Evolutionary conservation across 2,329 filamentous ascomycete species (phyloP).

Genomic region (Onygena corvina): DNA sequence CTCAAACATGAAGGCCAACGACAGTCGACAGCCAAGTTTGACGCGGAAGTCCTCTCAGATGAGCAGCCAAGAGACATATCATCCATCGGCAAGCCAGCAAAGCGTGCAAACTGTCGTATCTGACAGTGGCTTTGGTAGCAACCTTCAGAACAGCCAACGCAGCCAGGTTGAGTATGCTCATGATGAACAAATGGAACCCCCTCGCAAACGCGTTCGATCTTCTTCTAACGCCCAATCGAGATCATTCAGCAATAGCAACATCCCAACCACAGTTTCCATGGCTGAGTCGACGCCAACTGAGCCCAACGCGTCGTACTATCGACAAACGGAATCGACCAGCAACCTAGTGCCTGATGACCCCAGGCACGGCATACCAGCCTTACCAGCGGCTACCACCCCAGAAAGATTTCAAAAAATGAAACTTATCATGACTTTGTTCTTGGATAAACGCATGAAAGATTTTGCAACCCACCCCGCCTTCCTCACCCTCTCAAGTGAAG

Average conservation of each 20-base stretch:
- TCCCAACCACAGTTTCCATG: conserved; percentile 27
- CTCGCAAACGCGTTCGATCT: conserved; percentile 60
- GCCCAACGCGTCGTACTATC: conserved; percentile 37
- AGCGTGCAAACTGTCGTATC: conserved; percentile 58
- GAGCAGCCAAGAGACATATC: conserved; percentile 50
- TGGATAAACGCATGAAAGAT: conserved; percentile 59
- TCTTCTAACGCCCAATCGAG: conserved; percentile 37
- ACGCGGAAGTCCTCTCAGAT: conserved; percentile 59
- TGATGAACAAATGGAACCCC: conserved; percentile 42
- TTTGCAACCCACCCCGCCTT: conserved; percentile 65
- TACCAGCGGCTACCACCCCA: conserved; percentile 44
- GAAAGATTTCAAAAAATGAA: conserved; percentile 70
- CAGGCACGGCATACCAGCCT: conserved; percentile 26
- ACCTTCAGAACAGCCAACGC: conserved; percentile 46
- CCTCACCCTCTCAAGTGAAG: conserved; percentile 58
- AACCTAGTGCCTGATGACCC: conserved; percentile 11
- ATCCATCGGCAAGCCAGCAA: conserved; percentile 66
- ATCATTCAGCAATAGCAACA: conserved; percentile 25
- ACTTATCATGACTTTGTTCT: conserved; percentile 69
- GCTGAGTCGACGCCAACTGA: conserved; percentile 35
- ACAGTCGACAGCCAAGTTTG: conserved; percentile 54
- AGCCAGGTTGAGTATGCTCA: conserved; percentile 32
- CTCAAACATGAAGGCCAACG: conserved; percentile 56
- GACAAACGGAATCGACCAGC: conserved; percentile 20
- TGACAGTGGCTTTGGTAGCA: conserved; percentile 58